These are phyloP conservation scores for Bryopsis sp. DNA, from an alignment of 139 green algal genomes.

Conservation along the genomic window DNA sequence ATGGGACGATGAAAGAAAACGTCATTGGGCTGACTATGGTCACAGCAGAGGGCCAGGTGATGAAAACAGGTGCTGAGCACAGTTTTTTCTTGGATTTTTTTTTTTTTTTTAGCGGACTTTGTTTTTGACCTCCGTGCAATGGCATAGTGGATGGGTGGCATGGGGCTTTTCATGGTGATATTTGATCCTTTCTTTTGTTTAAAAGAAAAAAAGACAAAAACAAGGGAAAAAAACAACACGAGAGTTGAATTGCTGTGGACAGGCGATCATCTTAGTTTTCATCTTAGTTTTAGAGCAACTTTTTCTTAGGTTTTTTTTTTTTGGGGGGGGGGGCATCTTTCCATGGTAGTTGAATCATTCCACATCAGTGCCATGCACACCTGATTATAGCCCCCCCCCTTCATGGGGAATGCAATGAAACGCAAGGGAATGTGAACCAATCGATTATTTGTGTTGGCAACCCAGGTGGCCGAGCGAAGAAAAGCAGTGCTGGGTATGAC, in stretches of 20 bases:
- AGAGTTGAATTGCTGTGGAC: too few relatives aligned
- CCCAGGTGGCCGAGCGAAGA: constrained; percentile 34
- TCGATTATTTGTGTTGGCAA: constrained; percentile 14
- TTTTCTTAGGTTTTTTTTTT: too few relatives aligned
- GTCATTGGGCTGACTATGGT: constrained; percentile 49
- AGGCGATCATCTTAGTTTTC: too few relatives aligned
- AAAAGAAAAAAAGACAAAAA: too few relatives aligned
- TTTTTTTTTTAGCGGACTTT: neutral
- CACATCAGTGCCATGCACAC: neutral
- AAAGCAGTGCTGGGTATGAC: constrained; percentile 52
- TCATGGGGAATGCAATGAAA: neutral
- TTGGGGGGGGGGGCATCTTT: too few relatives aligned
- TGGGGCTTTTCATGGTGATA: too few relatives aligned
- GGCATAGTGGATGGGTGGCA: neutral
- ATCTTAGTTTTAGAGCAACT: too few relatives aligned
- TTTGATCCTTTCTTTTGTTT: too few relatives aligned
- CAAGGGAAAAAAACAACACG: too few relatives aligned
- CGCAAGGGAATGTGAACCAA: neutral
- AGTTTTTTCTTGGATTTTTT: too few relatives aligned
- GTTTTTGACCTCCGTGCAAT: neutral
- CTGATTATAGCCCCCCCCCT: neutral
- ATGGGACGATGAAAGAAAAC: constrained; percentile 63
- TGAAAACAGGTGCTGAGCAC: constrained; percentile 29
- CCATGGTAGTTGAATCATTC: too few relatives aligned
- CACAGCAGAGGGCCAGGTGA: constrained; percentile 35